phyloP scores from a whole-genome alignment of 2,329 filamentous ascomycete genomes.

The Phyllosticta citriasiana region DNA sequence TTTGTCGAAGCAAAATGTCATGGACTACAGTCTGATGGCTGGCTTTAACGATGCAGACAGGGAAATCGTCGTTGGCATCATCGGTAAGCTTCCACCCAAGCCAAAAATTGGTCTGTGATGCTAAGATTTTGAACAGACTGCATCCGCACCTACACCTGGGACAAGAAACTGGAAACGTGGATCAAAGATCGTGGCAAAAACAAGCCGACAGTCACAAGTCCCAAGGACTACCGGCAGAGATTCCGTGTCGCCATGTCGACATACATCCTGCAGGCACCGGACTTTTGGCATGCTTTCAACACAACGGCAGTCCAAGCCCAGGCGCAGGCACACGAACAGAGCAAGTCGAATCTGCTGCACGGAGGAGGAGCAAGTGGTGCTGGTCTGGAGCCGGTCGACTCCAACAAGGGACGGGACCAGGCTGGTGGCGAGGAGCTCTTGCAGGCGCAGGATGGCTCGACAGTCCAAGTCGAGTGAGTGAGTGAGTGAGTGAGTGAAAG shows the following conservation, averaged over 20 bases:
- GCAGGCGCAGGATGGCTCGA: background rate
- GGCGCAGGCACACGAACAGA: background rate
- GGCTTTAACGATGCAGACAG: constrained; percentile 85
- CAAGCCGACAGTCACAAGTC: constrained; percentile 88
- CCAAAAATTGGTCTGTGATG: background rate
- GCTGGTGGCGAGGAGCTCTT: background rate
- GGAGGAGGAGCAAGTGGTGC: background rate
- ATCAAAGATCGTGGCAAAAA: constrained; percentile 92
- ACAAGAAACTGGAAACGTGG: constrained; percentile 99
- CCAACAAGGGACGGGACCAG: background rate
- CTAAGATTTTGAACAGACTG: constrained; percentile 50
- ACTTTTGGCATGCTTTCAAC: constrained; percentile 63
- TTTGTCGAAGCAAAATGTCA: constrained; percentile 87
- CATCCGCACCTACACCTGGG: constrained; percentile 97
- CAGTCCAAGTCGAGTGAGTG: background rate
- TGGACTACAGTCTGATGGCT: constrained; percentile 99
- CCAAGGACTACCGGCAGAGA: constrained; percentile 92
- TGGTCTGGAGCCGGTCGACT: background rate
- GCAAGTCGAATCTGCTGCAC: background rate
- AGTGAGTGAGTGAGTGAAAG: background rate
- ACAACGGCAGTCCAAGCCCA: background rate
- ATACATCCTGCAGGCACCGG: constrained; percentile 66
- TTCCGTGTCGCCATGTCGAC: constrained; percentile 96
- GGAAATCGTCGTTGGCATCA: constrained; percentile 93
- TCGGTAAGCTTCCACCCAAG: constrained; percentile 33